Evolutionary conservation across 2,329 filamentous ascomycete genomes (phyloP).

Genomic region (Mycocentrospora acerina): DNA sequence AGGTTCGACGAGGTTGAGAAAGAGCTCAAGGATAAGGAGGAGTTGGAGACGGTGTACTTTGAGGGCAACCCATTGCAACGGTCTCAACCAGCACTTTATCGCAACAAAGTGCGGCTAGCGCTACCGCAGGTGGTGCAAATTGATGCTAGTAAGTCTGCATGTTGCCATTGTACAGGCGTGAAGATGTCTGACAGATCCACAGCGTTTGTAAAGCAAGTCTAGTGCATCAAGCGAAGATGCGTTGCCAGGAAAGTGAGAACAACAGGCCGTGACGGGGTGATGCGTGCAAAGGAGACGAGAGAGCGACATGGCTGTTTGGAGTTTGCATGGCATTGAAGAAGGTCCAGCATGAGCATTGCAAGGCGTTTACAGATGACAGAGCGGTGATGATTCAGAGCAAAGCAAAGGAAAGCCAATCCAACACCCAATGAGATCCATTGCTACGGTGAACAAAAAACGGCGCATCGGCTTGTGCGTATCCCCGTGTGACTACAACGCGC

Average conservation of each 20-base stretch:
- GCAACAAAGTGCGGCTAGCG: slow-evolving; percentile 88
- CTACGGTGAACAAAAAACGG: too few relatives aligned
- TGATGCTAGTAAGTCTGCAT: slow-evolving; percentile 93
- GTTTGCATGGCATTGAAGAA: slow-evolving; percentile 5
- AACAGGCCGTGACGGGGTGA: slow-evolving; percentile 1
- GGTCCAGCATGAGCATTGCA: slow-evolving; percentile 7
- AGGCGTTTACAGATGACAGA: slow-evolving; percentile 8
- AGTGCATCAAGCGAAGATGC: not conserved
- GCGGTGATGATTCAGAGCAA: not conserved
- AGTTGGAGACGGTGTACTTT: slow-evolving; percentile 89
- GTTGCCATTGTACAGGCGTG: not conserved
- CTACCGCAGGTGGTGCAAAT: slow-evolving; percentile 89
- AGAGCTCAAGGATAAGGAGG: slow-evolving; percentile 74
- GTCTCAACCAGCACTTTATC: slow-evolving; percentile 76
- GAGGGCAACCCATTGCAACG: slow-evolving; percentile 91
- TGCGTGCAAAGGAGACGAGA: slow-evolving; percentile 1
- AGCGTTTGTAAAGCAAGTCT: slow-evolving; percentile 26
- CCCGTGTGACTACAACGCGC: too few relatives aligned
- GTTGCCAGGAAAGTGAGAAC: not conserved
- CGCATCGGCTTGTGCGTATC: too few relatives aligned
- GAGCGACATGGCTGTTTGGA: not conserved
- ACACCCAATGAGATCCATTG: too few relatives aligned
- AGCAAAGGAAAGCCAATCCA: too few relatives aligned
- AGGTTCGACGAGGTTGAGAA: slow-evolving; percentile 83
- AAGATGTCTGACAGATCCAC: slow-evolving; percentile 7